Evolutionary conservation across 1,284 basidiomycete species (phyloP).

Genomic region (Rhodotorula sp.): DNA sequence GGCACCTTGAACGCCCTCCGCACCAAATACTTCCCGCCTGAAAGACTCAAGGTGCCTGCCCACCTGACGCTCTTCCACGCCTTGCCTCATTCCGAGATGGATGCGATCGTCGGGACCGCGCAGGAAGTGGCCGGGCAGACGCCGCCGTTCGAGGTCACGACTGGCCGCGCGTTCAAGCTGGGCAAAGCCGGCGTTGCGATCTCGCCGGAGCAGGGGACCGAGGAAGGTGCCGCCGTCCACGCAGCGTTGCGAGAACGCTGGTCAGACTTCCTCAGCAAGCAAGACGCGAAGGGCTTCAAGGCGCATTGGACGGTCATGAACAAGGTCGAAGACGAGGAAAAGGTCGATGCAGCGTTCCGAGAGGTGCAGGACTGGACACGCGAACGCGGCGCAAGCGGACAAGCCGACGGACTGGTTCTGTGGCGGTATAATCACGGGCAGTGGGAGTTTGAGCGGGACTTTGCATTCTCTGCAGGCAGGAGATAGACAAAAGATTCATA

Average conservation of each 20-base stretch:
- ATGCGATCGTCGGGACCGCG: neutral
- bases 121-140: conserved; percentile 4
- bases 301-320: conserved; percentile 33
- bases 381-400: conserved; percentile 9
- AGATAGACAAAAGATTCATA: neutral
- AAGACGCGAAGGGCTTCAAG: conserved; percentile 25
- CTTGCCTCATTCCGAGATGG: conserved; percentile 17
- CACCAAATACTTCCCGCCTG: conserved; percentile 17
- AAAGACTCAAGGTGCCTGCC: conserved; percentile 25
- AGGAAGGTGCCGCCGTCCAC: conserved; percentile 12
- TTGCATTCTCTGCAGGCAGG: conserved; percentile 3
- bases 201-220: conserved; percentile 11
- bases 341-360: conserved; percentile 12
- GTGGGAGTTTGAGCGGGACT: conserved; percentile 23
- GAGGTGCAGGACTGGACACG: conserved; percentile 12
- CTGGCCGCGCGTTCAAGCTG: conserved; percentile 21
- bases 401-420: conserved; percentile 19
- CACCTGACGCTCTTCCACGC: conserved; percentile 35
- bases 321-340: conserved; percentile 23
- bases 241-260: conserved; percentile 18
- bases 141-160: conserved; percentile 8
- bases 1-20: conserved; percentile 26
- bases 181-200: conserved; percentile 29
- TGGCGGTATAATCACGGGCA: conserved; percentile 21
- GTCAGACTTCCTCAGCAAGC: conserved; percentile 21